Conservation (phyloP, 2,329 filamentous ascomycete genomes). For the Claviceps spartinae region DNA sequence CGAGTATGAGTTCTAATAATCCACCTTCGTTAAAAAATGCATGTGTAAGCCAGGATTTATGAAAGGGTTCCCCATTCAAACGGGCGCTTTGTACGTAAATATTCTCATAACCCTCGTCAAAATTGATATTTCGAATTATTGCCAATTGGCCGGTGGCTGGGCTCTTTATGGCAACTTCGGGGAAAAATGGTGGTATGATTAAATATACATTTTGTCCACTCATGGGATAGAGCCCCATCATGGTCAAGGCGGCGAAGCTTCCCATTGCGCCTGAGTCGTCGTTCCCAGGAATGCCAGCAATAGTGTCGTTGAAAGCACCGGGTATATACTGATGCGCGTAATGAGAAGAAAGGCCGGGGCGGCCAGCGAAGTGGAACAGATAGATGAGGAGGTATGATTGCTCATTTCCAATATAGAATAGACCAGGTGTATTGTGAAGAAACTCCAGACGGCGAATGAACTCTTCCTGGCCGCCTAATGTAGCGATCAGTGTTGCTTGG, state of each 20-base stretch:
- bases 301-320: slow-evolving; percentile 49
- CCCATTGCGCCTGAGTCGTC: slow-evolving; percentile 42
- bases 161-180: slow-evolving; percentile 25
- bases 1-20: slow-evolving; percentile 40
- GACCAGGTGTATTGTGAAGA: slow-evolving; percentile 46
- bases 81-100: slow-evolving; percentile 47
- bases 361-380: slow-evolving; percentile 52
- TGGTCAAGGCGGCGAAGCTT: slow-evolving; percentile 33
- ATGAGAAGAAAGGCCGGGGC: slow-evolving; percentile 40
- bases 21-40: slow-evolving; percentile 46
- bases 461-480: slow-evolving; percentile 41
- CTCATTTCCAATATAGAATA: slow-evolving; percentile 56
- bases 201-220: slow-evolving; percentile 41
- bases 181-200: slow-evolving; percentile 37
- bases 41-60: slow-evolving; percentile 46
- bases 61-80: slow-evolving; percentile 39
- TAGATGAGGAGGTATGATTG: slow-evolving; percentile 38
- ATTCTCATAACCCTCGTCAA: slow-evolving; percentile 32
- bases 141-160: slow-evolving; percentile 14
- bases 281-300: slow-evolving; percentile 43
- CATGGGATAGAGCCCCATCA: slow-evolving; percentile 41
- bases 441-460: slow-evolving; percentile 50
- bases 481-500: slow-evolving; percentile 31
- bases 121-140: slow-evolving; percentile 16
- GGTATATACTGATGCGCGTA: slow-evolving; percentile 55